Conservation (phyloP, 148 eudicot species). For the Rhododendron ferrugineum region DNA sequence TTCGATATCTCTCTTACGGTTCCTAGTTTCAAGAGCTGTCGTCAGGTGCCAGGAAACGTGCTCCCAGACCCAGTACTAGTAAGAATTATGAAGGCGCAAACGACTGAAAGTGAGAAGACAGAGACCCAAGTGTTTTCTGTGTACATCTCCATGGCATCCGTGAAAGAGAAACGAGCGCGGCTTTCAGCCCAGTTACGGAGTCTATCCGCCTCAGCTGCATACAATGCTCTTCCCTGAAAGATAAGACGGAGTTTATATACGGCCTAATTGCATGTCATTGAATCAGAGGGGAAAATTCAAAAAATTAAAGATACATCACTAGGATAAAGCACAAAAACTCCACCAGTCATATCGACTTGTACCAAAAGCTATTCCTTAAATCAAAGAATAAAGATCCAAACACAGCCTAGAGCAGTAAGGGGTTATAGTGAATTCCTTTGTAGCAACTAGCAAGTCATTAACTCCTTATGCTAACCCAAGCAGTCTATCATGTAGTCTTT, state of each 20-base stretch:
- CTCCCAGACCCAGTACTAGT: conserved; percentile 66
- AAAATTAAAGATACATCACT: not conserved
- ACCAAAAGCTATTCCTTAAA: not conserved
- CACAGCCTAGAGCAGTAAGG: not conserved
- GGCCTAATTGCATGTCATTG: not conserved
- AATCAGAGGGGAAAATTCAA: not conserved
- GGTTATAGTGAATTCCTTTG: not conserved
- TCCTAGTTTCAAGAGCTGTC: not conserved
- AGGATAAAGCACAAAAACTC: not conserved
- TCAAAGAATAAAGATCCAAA: not conserved
- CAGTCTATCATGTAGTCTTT: not conserved
- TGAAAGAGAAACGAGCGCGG: conserved; percentile 87
- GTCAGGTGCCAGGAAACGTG: conserved; percentile 61
- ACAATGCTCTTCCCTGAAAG: conserved; percentile 88
- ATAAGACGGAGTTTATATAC: not conserved
- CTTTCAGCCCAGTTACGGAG: conserved; percentile 97
- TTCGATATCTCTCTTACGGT: not conserved
- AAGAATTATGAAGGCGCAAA: conserved; percentile 93
- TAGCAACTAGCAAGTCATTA: not conserved
- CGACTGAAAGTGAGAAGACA: conserved; percentile 92
- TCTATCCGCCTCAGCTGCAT: conserved; percentile 94
- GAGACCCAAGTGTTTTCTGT: conserved; percentile 96
- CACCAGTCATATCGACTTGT: too few relatives aligned
- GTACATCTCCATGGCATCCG: conserved; percentile 99
- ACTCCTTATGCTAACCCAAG: not conserved